These are phyloP conservation scores for Tanacetum coccineum DNA, from an alignment of 129 eudicot genomes.

Conservation along the genomic window DNA sequence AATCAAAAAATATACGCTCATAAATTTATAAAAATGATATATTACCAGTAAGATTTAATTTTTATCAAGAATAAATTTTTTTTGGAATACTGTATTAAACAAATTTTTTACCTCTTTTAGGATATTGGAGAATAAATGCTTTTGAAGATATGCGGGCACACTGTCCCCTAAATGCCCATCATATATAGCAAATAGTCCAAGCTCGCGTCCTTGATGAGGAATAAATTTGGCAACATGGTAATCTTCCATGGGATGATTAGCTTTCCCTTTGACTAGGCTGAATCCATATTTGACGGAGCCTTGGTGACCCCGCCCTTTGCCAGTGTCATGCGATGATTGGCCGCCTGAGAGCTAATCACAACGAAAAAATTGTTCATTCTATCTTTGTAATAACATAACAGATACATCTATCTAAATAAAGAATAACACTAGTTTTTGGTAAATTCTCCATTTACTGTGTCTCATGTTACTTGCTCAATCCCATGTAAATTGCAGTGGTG, in stretches of 20 bases:
- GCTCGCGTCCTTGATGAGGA: constrained; percentile 48
- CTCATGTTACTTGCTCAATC: not conserved
- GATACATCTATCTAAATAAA: not conserved
- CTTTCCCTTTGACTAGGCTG: constrained; percentile 75
- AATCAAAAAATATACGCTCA: not conserved
- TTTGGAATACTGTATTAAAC: constrained; percentile 2
- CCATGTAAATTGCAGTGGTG: not conserved
- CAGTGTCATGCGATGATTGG: constrained; percentile 47
- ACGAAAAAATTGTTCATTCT: not conserved
- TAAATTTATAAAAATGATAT: not conserved
- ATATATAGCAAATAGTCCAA: constrained; percentile 82
- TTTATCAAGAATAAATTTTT: not conserved
- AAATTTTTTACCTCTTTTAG: constrained; percentile 57
- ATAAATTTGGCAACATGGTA: constrained; percentile 80
- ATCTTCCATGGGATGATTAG: constrained; percentile 95
- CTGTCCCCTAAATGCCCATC: constrained; percentile 86
- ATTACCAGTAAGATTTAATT: not conserved
- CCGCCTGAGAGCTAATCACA: constrained; percentile 46
- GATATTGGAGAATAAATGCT: constrained; percentile 70
- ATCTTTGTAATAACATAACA: not conserved
- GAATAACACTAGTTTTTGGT: not conserved
- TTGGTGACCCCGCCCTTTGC: constrained; percentile 72
- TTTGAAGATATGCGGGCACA: constrained; percentile 74
- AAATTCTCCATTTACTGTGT: not conserved
- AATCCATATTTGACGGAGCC: constrained; percentile 66